A percentile compares a stretch with the other conserved stretches of the same genome.
Conservation (phyloP, 805 yeast genomes). For the Candida jianshihensis region DNA sequence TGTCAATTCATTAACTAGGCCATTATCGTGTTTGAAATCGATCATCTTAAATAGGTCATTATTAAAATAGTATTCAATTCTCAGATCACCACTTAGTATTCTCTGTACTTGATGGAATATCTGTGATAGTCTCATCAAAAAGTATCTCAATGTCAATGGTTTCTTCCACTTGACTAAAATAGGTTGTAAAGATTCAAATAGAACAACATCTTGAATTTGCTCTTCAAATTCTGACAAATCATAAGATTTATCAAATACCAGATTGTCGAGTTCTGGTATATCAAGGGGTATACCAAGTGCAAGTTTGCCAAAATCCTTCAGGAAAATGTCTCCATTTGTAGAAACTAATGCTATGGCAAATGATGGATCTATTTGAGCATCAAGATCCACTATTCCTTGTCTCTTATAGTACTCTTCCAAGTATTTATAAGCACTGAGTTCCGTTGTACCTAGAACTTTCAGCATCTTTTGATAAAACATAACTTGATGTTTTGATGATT, state of each 20-base stretch:
- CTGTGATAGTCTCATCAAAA: slow-evolving; percentile 51
- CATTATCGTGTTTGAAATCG: slow-evolving; percentile 30
- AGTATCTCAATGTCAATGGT: slow-evolving; percentile 49
- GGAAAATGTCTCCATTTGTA: slow-evolving; percentile 34
- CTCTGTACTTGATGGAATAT: slow-evolving; percentile 29
- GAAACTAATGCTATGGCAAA: slow-evolving; percentile 32
- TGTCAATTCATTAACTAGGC: slow-evolving; percentile 25
- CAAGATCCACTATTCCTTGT: slow-evolving; percentile 38
- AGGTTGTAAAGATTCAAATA: slow-evolving; percentile 4
- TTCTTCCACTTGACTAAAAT: slow-evolving; percentile 39
- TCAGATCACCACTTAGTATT: slow-evolving; percentile 29
- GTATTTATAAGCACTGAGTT: slow-evolving; percentile 25
- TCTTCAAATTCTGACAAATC: slow-evolving; percentile 15
- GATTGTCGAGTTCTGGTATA: slow-evolving; percentile 32
- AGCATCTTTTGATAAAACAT: slow-evolving; percentile 49
- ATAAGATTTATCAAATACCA: slow-evolving; percentile 4
- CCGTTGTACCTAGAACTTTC: slow-evolving; percentile 24
- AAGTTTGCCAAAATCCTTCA: slow-evolving; percentile 21
- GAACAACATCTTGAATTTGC: slow-evolving; percentile 9
- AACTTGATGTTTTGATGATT: slow-evolving; percentile 51
- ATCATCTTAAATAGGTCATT: slow-evolving; percentile 35
- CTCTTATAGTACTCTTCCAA: slow-evolving; percentile 39
- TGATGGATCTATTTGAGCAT: slow-evolving; percentile 38
- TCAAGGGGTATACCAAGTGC: slow-evolving; percentile 40
- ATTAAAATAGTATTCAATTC: slow-evolving; percentile 48